phyloP scores from a whole-genome alignment of 2,329 filamentous ascomycete species.

The Phialocephala subalpina region DNA sequence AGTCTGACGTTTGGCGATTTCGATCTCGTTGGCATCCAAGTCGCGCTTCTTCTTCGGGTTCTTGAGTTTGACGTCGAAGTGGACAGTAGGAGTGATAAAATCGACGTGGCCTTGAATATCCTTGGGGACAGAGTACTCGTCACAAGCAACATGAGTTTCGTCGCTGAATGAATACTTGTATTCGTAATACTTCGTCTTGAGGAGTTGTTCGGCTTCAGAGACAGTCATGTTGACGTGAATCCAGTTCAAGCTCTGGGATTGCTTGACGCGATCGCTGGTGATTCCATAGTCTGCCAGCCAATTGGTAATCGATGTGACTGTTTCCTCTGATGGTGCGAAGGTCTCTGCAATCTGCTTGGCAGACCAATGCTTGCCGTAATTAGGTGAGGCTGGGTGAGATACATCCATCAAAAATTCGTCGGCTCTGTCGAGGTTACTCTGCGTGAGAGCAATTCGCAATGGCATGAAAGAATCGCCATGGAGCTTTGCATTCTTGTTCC shows the following conservation, averaged over 20 bases:
- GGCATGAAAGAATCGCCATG: slow-evolving; percentile 8
- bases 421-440: slow-evolving; percentile 53
- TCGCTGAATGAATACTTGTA: slow-evolving; percentile 55
- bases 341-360: slow-evolving; percentile 47
- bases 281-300: slow-evolving; percentile 64
- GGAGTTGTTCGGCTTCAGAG: slow-evolving; percentile 56
- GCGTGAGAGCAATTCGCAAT: slow-evolving; percentile 50
- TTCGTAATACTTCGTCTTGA: slow-evolving; percentile 54
- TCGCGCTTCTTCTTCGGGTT: slow-evolving; percentile 14
- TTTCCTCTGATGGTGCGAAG: slow-evolving; percentile 52
- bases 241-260: slow-evolving; percentile 47
- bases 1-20: slow-evolving; percentile 15
- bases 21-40: slow-evolving; percentile 12
- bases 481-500: slow-evolving; percentile 18
- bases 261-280: slow-evolving; percentile 51
- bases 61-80: slow-evolving; percentile 36
- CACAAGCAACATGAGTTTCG: slow-evolving; percentile 48
- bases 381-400: slow-evolving; percentile 42
- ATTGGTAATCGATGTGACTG: slow-evolving; percentile 55
- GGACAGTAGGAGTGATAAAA: slow-evolving; percentile 40
- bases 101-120: slow-evolving; percentile 37
- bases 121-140: slow-evolving; percentile 37
- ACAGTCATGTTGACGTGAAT: slow-evolving; percentile 42
- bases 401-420: slow-evolving; percentile 53
- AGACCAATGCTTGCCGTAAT: slow-evolving; percentile 48